Evolutionary conservation across 2,329 filamentous ascomycete genomes (phyloP).

Genomic region (Capronia epimyces): DNA sequence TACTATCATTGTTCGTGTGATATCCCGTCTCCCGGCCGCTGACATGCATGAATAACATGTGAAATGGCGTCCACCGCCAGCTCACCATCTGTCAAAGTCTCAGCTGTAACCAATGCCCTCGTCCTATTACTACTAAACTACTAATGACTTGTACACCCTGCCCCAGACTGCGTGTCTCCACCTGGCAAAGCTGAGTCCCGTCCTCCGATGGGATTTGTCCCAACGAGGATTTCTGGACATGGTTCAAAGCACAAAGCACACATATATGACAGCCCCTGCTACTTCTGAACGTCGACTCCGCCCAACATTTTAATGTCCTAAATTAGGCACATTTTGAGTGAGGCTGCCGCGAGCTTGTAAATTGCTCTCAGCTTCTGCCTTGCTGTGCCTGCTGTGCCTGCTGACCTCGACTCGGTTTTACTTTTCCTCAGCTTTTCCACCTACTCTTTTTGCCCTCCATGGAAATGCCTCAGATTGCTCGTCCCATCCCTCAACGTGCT

Average conservation of each 20-base stretch:
- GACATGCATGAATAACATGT: conserved; percentile 8
- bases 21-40: not conserved
- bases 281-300: too few relatives aligned
- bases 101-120: not conserved
- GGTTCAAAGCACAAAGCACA: not conserved
- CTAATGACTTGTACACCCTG: too few relatives aligned
- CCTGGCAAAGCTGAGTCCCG: not conserved
- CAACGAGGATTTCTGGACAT: not conserved
- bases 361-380: not conserved
- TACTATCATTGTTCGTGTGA: not conserved
- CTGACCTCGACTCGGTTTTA: not conserved
- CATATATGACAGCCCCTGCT: not conserved
- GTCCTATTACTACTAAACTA: not conserved
- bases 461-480: conserved; percentile 46
- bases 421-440: not conserved
- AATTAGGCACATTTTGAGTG: not conserved
- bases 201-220: not conserved
- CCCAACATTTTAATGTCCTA: too few relatives aligned
- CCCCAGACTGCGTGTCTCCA: not conserved
- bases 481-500: conserved; percentile 65
- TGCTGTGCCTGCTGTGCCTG: too few relatives aligned
- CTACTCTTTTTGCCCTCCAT: conserved; percentile 9
- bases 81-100: not conserved
- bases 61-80: not conserved
- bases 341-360: not conserved